Evolutionary conservation across 345 rosid genomes (phyloP).

Genomic region (Brassica carinata): DNA sequence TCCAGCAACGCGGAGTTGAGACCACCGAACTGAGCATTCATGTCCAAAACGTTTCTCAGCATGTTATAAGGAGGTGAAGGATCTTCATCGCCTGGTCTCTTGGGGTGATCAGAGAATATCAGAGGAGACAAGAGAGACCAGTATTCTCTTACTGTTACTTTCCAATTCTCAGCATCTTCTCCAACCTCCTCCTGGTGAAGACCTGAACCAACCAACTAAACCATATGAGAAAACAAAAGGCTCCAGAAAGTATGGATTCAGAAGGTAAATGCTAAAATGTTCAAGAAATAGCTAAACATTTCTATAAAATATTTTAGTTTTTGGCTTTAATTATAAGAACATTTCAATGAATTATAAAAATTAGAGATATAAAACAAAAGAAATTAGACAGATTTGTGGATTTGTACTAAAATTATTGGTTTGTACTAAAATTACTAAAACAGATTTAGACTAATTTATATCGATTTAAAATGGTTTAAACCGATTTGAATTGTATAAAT

Average conservation of each 20-base stretch:
- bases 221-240: neutral
- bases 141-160: conserved; percentile 58
- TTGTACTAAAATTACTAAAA: no score
- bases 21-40: conserved; percentile 95
- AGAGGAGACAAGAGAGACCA: conserved; percentile 98
- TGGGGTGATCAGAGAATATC: conserved; percentile 99
- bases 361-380: no score
- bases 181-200: conserved; percentile 59
- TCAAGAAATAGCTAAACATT: no score
- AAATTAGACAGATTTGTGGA: no score
- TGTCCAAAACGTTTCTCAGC: conserved; percentile 92
- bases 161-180: conserved; percentile 75
- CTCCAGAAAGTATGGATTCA: conserved; percentile 5
- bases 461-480: no score
- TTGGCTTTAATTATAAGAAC: no score
- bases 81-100: conserved; percentile 99
- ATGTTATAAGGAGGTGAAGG: conserved; percentile 97
- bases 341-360: no score
- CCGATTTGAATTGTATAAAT: no score
- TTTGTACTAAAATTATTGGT: no score
- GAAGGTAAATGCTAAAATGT: neutral
- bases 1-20: conserved; percentile 85
- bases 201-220: conserved; percentile 50
- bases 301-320: no score
- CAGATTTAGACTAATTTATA: no score